Percentiles rank a stretch among this genome's conserved stretches.
phyloP scores from a whole-genome alignment of 2,329 filamentous ascomycete genomes.

The Colletotrichum somersetense region DNA sequence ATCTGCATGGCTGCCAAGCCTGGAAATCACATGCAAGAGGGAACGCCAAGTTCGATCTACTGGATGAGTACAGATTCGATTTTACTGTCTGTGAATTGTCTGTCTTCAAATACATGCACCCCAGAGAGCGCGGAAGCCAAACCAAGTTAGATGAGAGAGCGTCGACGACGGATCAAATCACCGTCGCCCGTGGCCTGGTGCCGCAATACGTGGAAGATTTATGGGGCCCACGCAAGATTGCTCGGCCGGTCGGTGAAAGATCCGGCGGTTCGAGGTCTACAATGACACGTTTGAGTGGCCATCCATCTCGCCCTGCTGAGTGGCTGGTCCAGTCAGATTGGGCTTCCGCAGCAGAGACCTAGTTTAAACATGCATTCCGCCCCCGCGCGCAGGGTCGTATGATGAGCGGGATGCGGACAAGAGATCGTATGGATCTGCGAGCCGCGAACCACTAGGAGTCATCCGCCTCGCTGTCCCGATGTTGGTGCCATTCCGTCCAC shows the following conservation, averaged over 20 bases:
- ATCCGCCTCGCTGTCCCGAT: not conserved
- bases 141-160: constrained; percentile 3
- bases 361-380: not conserved
- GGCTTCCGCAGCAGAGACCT: constrained; percentile 23
- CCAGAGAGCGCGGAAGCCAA: not conserved
- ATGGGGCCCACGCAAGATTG: constrained; percentile 14
- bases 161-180: not conserved
- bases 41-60: not conserved
- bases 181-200: not conserved
- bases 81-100: not conserved
- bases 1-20: constrained; percentile 16
- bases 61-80: not conserved
- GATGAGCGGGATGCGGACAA: constrained; percentile 14
- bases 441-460: not conserved
- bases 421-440: not conserved
- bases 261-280: constrained; percentile 20
- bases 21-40: not conserved
- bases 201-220: constrained; percentile 40
- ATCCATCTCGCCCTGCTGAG: not conserved
- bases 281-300: not conserved
- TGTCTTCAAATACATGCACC: constrained; percentile 14
- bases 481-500: not conserved
- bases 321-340: constrained; percentile 9
- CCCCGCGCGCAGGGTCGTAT: constrained; percentile 4
- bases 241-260: constrained; percentile 32